Percentiles rank a stretch among this genome's conserved stretches.
phyloP scores from a whole-genome alignment of 768 basidiomycete genomes.

The Termitomyces sp. region DNA sequence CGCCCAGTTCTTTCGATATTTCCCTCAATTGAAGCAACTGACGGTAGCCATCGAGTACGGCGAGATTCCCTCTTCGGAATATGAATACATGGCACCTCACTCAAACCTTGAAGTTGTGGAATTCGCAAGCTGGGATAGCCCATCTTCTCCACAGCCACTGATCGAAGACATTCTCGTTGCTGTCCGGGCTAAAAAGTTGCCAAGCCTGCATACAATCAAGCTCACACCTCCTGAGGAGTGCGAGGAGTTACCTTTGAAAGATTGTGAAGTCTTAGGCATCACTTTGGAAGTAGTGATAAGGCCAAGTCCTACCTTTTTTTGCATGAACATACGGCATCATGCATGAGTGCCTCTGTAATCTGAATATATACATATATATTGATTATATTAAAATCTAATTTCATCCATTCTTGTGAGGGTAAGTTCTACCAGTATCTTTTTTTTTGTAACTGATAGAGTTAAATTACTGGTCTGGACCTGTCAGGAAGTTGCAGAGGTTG shows the following conservation, averaged over 20 bases:
- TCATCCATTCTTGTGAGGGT: no score
- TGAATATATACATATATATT: no score
- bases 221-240: not conserved
- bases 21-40: not conserved
- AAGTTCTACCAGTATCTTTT: no score
- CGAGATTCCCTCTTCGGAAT: no score
- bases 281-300: not conserved
- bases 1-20: not conserved
- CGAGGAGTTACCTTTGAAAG: not conserved
- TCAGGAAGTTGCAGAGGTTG: no score
- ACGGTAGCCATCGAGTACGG: not conserved
- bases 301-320: not conserved
- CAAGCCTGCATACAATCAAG: not conserved
- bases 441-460: no score
- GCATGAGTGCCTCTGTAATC: no score
- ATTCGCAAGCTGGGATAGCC: not conserved
- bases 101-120: not conserved
- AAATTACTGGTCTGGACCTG: no score
- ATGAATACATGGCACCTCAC: not conserved
- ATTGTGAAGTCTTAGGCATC: not conserved
- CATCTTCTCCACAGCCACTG: not conserved
- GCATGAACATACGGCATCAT: no score
- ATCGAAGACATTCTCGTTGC: not conserved
- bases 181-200: not conserved
- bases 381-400: no score